Evolutionary conservation across 345 rosid species (phyloP), one percentile per base, ranked within the genome.

Genomic region (Euphorbia pulcherrima): DNA sequence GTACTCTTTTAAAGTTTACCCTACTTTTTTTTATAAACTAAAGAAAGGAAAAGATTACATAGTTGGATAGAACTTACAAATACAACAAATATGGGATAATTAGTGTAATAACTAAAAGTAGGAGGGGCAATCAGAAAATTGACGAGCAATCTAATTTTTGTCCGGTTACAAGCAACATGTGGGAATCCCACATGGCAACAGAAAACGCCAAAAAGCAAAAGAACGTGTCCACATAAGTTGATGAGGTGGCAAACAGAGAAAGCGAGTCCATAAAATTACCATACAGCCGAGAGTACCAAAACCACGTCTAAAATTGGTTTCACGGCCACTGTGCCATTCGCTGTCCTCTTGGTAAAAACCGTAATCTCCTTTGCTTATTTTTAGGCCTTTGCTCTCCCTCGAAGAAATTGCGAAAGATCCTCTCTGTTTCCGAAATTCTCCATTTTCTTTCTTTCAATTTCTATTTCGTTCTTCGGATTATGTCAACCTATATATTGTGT

Each of bases 391-490:
- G 89, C 88, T 83, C 88, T 69, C 79, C 74, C 80, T 39, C 62
- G 71, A 84, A 85, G 96, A 70, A 76, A 84, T 68, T 68, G 74
- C 77, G 86, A n/a, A n/a, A n/a, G n/a, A 77, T 68, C 60, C 81
- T 23, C 54, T 81, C 66, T 68, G 63, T 67, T 62, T 66, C 67
- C 57, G 18, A 39, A 33, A 7, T 9, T 11, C 20, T 57, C 71
- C 50, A 44, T 44, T 14, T 44, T 6, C 37, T 14, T 44, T 6
- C 37, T 57, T 14, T 29, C 39, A 28, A 39, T 39, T 57, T 26
- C 41, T 53, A 1, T 69, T 63, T 48, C 35, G 60, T 59, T 46
- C 73, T 71, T 20, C 63, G 16, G 29, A 24, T 18, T 28, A 37
- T 24, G 23, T 12, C 5, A 37, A 28, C 35, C 10, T 23, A 28